Evolutionary conservation across 2,329 filamentous ascomycete species (phyloP).

Genomic region (Dactylellina haptotyla): DNA sequence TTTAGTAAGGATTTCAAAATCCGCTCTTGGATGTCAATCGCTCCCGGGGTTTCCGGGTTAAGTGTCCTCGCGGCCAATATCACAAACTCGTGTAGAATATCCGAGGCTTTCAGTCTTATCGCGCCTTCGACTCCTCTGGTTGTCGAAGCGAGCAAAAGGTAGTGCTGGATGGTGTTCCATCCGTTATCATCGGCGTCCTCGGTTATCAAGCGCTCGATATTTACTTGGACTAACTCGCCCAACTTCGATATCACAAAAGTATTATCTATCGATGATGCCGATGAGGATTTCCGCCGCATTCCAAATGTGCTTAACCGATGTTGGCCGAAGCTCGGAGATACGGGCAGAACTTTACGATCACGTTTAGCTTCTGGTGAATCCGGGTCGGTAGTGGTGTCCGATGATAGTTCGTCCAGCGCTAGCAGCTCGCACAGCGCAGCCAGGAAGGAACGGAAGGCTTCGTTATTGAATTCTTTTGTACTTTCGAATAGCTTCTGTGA

Average conservation of each 20-base stretch:
- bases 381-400: conserved; percentile 16
- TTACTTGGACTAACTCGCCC: conserved; percentile 77
- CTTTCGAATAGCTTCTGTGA: conserved; percentile 88
- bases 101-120: conserved; percentile 65
- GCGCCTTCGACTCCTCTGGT: conserved; percentile 61
- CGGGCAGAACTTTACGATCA: conserved; percentile 58
- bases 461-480: conserved; percentile 87
- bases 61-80: conserved; percentile 62
- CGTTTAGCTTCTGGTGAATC: conserved; percentile 54
- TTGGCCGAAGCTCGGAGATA: conserved; percentile 62
- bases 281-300: conserved; percentile 45
- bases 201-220: conserved; percentile 77
- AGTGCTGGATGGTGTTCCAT: conserved; percentile 75
- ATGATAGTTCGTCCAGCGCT: conserved; percentile 59
- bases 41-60: conserved; percentile 61
- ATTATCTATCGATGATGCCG: conserved; percentile 63
- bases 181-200: conserved; percentile 75
- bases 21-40: conserved; percentile 59
- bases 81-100: conserved; percentile 65
- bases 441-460: conserved; percentile 80
- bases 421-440: conserved; percentile 78
- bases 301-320: conserved; percentile 31
- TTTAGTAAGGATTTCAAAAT: conserved; percentile 62
- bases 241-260: conserved; percentile 77
- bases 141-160: conserved; percentile 66